Evolutionary conservation across 371 early-diverging fungal genomes (phyloP).

Genomic region (Furculomyces boomerangus): DNA sequence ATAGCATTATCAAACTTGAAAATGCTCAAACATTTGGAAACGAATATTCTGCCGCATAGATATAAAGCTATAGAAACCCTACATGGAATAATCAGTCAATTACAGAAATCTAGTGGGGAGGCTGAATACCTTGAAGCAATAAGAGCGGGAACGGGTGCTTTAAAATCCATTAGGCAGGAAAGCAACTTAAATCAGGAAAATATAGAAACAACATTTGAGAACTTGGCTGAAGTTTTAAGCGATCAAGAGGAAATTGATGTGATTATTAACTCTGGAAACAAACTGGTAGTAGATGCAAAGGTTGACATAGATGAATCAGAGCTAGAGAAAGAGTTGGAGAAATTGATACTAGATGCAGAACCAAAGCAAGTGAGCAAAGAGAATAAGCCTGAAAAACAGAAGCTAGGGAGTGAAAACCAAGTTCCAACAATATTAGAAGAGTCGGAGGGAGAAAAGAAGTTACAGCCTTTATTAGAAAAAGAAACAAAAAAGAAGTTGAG

Average conservation of each 20-base stretch:
- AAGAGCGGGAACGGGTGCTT: background rate
- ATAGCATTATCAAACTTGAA: background rate
- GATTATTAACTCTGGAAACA: background rate
- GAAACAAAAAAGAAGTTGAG: background rate
- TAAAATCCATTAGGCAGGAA: background rate
- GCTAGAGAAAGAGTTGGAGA: background rate
- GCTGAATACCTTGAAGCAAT: background rate
- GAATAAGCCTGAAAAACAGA: background rate
- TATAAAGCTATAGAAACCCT: background rate
- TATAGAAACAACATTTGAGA: background rate
- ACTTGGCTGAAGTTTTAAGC: background rate
- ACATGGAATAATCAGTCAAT: background rate
- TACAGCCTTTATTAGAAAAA: background rate
- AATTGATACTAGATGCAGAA: background rate
- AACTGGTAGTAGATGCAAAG: background rate
- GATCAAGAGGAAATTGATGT: background rate
- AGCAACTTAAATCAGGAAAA: background rate
- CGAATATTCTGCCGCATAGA: background rate
- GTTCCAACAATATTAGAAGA: too few relatives aligned
- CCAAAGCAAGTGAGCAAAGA: background rate
- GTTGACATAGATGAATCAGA: background rate
- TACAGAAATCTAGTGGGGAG: background rate
- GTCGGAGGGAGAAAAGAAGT: background rate
- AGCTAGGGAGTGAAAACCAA: background rate
- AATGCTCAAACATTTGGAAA: background rate